These are phyloP conservation scores for Nigrospora osmanthi DNA, from an alignment of 2,329 filamentous ascomycete species.

Conservation along the genomic window DNA sequence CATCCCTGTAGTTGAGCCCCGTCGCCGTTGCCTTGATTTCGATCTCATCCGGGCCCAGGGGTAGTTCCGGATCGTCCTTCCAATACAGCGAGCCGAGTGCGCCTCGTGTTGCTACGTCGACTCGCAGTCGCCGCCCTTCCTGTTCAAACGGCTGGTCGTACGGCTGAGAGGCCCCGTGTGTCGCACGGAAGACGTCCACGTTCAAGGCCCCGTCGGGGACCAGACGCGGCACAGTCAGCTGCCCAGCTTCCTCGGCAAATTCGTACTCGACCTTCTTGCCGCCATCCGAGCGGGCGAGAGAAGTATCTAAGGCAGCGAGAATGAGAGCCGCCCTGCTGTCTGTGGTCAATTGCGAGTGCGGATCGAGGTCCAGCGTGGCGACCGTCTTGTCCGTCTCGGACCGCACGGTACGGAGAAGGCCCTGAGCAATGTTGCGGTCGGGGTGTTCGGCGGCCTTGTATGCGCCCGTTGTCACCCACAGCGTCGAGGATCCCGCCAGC, in stretches of 20 bases:
- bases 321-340: conserved; percentile 9
- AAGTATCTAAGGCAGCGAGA: conserved; percentile 7
- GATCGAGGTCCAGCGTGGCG: conserved; percentile 15
- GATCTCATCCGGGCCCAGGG: conserved; percentile 24
- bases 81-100: conserved; percentile 11
- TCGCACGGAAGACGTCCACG: conserved; percentile 12
- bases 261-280: conserved; percentile 19
- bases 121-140: conserved; percentile 6
- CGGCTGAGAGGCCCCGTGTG: conserved; percentile 7
- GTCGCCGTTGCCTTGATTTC: conserved; percentile 18
- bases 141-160: conserved; percentile 12
- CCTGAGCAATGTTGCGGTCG: conserved; percentile 14
- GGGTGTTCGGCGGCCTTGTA: conserved; percentile 5
- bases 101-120: conserved; percentile 2
- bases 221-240: conserved; percentile 15
- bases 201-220: conserved; percentile 13
- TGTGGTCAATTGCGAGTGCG: conserved; percentile 6
- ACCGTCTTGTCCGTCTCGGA: conserved; percentile 9
- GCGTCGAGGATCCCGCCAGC: conserved; percentile 5
- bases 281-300: conserved; percentile 4
- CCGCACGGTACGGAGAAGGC: conserved; percentile 16
- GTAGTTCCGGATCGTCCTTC: conserved; percentile 5
- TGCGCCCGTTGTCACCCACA: neutral
- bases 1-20: conserved; percentile 18
- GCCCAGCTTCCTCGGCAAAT: conserved; percentile 15